phyloP scores from a whole-genome alignment of 2,329 filamentous ascomycete genomes.

The Parasarocladium wereldwijsianum region DNA sequence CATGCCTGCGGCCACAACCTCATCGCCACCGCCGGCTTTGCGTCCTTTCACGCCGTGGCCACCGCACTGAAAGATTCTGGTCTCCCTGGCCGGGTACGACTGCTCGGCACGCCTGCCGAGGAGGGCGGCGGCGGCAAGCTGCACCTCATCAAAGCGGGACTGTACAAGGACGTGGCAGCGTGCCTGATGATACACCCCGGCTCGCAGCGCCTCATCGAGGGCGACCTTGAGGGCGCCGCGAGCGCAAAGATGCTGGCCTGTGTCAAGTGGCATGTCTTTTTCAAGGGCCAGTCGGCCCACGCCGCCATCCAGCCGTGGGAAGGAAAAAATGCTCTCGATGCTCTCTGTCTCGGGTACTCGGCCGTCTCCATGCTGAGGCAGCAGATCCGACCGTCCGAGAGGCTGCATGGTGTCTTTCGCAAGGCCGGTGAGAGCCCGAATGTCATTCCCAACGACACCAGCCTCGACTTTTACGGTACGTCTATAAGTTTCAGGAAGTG shows the following conservation, averaged over 20 bases:
- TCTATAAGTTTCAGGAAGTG: neutral
- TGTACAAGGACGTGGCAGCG: slow-evolving; percentile 11
- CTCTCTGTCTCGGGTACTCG: slow-evolving; percentile 19
- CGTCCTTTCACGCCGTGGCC: slow-evolving; percentile 21
- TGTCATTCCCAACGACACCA: slow-evolving; percentile 22
- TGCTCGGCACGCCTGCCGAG: slow-evolving; percentile 27
- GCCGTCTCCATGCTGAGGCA: slow-evolving; percentile 21
- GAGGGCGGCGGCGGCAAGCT: slow-evolving; percentile 26
- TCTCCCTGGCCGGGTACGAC: slow-evolving; percentile 18
- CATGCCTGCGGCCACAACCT: slow-evolving; percentile 31
- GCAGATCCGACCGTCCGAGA: slow-evolving; percentile 20
- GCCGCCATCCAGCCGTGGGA: slow-evolving; percentile 21
- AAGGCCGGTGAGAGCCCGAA: slow-evolving; percentile 22
- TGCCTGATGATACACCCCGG: slow-evolving; percentile 15
- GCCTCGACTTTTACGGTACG: slow-evolving; percentile 21
- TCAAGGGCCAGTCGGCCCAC: slow-evolving; percentile 19
- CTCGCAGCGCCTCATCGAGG: slow-evolving; percentile 5
- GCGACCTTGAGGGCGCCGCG: slow-evolving; percentile 1
- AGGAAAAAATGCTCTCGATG: slow-evolving; percentile 23
- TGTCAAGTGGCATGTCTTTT: slow-evolving; percentile 17
- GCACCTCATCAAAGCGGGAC: slow-evolving; percentile 10
- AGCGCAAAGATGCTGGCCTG: slow-evolving; percentile 16
- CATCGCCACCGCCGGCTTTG: slow-evolving; percentile 23
- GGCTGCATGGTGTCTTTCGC: slow-evolving; percentile 21
- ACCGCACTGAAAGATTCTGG: slow-evolving; percentile 15